phyloP scores from a whole-genome alignment of 371 early-diverging fungal species.

The Phascolomyces articulosus region DNA sequence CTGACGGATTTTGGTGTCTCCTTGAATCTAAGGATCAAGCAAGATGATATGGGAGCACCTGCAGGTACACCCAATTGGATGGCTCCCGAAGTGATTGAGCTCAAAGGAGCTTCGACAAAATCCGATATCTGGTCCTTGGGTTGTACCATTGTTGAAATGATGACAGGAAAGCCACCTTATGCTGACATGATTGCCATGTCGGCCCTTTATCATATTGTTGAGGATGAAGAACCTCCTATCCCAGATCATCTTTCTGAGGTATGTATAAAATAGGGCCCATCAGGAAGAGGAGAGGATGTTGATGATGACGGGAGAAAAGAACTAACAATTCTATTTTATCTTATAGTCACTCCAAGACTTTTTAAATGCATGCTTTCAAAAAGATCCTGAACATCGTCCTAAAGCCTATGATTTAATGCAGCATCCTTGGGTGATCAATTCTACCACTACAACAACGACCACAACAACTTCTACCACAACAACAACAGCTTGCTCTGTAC shows the following conservation, averaged over 20 bases:
- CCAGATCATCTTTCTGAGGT: slow-evolving; percentile 72
- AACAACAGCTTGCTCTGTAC: not conserved
- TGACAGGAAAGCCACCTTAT: slow-evolving; percentile 89
- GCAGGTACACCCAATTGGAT: slow-evolving; percentile 98
- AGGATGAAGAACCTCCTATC: slow-evolving; percentile 81
- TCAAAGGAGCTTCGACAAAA: slow-evolving; percentile 78
- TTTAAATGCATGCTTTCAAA: slow-evolving; percentile 74
- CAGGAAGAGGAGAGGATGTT: no score
- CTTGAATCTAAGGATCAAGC: slow-evolving; percentile 71
- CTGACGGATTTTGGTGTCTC: slow-evolving; percentile 95
- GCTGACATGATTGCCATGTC: slow-evolving; percentile 82
- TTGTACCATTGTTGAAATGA: slow-evolving; percentile 87
- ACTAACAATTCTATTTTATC: not conserved
- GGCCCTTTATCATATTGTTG: slow-evolving; percentile 88
- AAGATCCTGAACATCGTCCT: slow-evolving; percentile 69
- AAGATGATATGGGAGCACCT: slow-evolving; percentile 63
- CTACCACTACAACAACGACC: no score
- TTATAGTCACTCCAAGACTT: slow-evolving; percentile 65
- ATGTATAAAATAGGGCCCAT: slow-evolving; percentile 11
- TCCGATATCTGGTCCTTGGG: slow-evolving; percentile 92
- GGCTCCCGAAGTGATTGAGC: slow-evolving; percentile 94
- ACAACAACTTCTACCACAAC: no score
- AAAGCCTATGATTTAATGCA: slow-evolving; percentile 64
- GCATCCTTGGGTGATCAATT: slow-evolving; percentile 79
- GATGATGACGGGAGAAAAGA: not conserved